Base-by-base conservation (phyloP, 805 yeast species). In the Candida ipomoeae region DNA sequence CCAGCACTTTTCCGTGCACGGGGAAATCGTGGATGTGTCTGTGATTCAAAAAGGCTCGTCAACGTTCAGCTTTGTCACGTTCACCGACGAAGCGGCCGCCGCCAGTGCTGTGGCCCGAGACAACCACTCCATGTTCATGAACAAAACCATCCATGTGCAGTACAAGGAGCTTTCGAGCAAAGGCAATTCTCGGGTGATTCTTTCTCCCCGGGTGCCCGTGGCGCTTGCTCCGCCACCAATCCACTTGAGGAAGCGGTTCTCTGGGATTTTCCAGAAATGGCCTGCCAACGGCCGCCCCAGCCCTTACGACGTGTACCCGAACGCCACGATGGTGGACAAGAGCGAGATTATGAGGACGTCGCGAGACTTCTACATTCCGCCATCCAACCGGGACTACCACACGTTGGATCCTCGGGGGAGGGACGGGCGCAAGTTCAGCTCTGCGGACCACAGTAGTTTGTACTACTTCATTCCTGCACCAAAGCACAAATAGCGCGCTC, bases 71-170 rank as follows among this genome's bases (percentile, higher is more conserved):
- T 89, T 89, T 60, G 79, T 89, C 53, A 80, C 80, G 51, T 89
- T 72, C 61, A 74, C 72, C 34, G 72, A 77, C 10, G 90, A 85
- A 58, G 76, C 78, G 20, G 81, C 94, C 20, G 96, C 96, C 6
- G 95, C 94, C 5, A 77, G 87, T 44, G 96, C 96, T 1, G 88
- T 89, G 48, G 95, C 89, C 65, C 76, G 83, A 54, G 94, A 87
- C 62, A 89, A 90, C 62, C 96, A 89, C 67, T 77, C 95, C 2
- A 78, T 84, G 64, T 82, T 89, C 62, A 69, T 81, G 59, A 82
- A 80, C 51, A 84, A 79, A 63, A 85, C 92, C 7, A 85, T 89
- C 74, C 94, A 87, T 65, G 96, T 89, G 43, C 95, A 88, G 66
- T 87, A 85, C 63, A 79, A 87, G 50, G 94, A 87, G 63, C 66